Evolutionary conservation across 441 rosid genomes (phyloP).

Genomic region (Sinapis alba): DNA sequence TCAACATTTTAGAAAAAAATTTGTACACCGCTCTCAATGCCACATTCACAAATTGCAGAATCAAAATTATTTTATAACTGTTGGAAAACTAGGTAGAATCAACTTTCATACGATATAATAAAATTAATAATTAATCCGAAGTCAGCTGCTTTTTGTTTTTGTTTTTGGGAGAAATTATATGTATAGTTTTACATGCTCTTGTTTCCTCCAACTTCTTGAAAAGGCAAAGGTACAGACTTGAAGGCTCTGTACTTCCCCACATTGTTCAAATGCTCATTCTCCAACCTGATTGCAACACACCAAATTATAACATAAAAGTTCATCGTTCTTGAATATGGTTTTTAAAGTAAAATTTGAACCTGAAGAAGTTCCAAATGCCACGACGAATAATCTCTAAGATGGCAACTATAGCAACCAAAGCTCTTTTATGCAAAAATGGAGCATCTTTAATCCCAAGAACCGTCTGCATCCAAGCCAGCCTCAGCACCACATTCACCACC

Average conservation of each 20-base stretch:
- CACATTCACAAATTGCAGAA: background rate
- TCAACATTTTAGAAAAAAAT: too few species aligned
- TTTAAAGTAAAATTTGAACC: constrained; percentile 34
- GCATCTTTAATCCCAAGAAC: constrained; percentile 62
- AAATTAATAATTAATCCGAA: background rate
- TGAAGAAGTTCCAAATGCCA: constrained; percentile 93
- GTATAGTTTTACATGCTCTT: constrained; percentile 35
- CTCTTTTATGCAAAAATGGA: constrained; percentile 61
- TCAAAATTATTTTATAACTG: background rate
- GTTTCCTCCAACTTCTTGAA: constrained; percentile 46
- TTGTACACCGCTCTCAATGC: too few species aligned
- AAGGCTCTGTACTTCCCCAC: constrained; percentile 86
- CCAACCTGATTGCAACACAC: constrained; percentile 55
- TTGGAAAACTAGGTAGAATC: background rate
- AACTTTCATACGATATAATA: background rate
- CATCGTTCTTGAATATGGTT: background rate
- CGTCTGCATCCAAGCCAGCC: constrained; percentile 88
- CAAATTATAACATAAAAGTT: background rate
- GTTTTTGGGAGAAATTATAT: background rate
- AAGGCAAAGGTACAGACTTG: constrained; percentile 82
- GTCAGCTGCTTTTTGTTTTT: background rate
- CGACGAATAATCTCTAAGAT: constrained; percentile 82
- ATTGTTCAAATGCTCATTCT: constrained; percentile 91
- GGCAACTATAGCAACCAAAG: constrained; percentile 58
- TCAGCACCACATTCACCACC: constrained; percentile 70